Base-by-base conservation (phyloP, 2,329 filamentous ascomycete species). In the Onygenales sp. region DNA sequence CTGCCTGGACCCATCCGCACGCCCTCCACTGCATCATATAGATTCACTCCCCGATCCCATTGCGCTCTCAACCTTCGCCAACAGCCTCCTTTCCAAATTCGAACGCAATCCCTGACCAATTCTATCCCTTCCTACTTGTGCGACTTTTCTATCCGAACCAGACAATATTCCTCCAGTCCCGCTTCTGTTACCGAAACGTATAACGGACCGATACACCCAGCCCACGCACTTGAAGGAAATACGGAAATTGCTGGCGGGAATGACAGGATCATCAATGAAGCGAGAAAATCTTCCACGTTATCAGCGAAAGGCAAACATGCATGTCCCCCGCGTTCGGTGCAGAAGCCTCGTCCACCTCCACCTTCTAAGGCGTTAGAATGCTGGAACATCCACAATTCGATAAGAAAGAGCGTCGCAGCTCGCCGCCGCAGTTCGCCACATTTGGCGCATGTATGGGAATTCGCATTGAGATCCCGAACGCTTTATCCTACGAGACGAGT, bases 401-500 rank as follows among this genome's bases (percentile, higher is more conserved):
- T 49, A 3, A 32, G 36, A 11, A 31, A 49, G 39, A 41, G 6
- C 5, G 3, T 31, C 21, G 36, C 36, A 41, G 35, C 35, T 7
- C 35, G 17, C 11, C 36, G 21, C 21, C 36, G 47, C 36, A 4
- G 21, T 41, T 32, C 41, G 36, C 9, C 14, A 14, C 47, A 11
- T 31, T 7, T 6, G 10, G n/a, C 32, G 35, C 11, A 14, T 14
- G 5, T 5, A 27, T 8, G n/a, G 13, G 47, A 49, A 49, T 49
- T n/a, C 21, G 11, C 10, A 5, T 42, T 51, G 49, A 43, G 27
- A 33, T 43, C 39, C 32, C 33, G 13, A 14, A 43, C 64, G 64
- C 61, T 58, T 64, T 42, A 63, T 59, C 57, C 51, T 56, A 50
- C 61, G 62, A 57, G 59, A 66, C 51, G 57, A 59, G 14, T 61